phyloP scores from a whole-genome alignment of 1,284 basidiomycete genomes.

The Singerocomus rubriflavus region DNA sequence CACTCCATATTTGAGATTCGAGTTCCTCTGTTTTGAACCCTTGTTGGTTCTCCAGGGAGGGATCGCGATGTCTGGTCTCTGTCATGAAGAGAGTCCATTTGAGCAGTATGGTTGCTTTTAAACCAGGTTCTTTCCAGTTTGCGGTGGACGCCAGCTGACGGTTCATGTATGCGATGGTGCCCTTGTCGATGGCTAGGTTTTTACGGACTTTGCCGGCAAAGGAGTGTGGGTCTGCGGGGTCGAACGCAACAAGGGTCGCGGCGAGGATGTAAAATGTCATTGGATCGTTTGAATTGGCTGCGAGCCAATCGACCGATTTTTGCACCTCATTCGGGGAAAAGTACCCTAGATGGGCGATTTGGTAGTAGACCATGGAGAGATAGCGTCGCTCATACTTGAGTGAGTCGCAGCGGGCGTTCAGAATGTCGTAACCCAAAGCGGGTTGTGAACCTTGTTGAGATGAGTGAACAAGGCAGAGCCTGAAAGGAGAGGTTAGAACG shows the following conservation, averaged over 20 bases:
- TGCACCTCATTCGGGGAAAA: slow-evolving; percentile 58
- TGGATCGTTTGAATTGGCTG: slow-evolving; percentile 56
- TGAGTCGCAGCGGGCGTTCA: slow-evolving; percentile 64
- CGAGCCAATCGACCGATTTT: slow-evolving; percentile 64
- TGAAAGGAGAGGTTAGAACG: slow-evolving; percentile 4
- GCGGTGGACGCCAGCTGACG: slow-evolving; percentile 49
- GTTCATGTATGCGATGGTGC: slow-evolving; percentile 53
- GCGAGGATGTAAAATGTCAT: slow-evolving; percentile 74
- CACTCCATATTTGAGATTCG: slow-evolving; percentile 78
- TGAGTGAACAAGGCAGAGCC: background rate
- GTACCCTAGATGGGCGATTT: slow-evolving; percentile 62
- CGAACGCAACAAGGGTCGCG: slow-evolving; percentile 64
- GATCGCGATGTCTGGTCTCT: slow-evolving; percentile 67
- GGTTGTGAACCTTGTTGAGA: slow-evolving; percentile 37
- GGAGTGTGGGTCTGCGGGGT: slow-evolving; percentile 58
- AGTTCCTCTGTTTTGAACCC: slow-evolving; percentile 77
- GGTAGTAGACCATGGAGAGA: slow-evolving; percentile 60
- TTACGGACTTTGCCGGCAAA: slow-evolving; percentile 43
- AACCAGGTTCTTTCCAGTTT: slow-evolving; percentile 69
- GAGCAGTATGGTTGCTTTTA: slow-evolving; percentile 75
- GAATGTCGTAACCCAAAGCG: slow-evolving; percentile 60
- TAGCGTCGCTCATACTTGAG: slow-evolving; percentile 69
- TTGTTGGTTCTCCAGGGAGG: slow-evolving; percentile 57
- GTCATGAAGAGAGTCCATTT: slow-evolving; percentile 88
- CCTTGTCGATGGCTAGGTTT: slow-evolving; percentile 43